Base-by-base conservation (phyloP, 306 rosid genomes). In the Gleditsia sinensis region DNA sequence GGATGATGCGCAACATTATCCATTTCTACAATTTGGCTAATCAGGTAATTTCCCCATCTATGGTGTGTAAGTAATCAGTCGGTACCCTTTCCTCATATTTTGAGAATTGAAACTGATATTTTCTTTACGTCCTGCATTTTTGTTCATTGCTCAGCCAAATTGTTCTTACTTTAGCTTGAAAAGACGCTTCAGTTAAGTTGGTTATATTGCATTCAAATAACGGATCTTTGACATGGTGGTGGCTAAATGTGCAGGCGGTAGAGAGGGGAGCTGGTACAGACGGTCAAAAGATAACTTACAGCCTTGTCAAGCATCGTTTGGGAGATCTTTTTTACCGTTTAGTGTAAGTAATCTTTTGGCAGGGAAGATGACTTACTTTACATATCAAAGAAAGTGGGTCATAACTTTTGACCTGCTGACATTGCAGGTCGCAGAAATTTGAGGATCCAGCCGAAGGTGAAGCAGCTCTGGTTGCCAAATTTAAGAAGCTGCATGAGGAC, bases 1-100 rank as follows among this genome's bases (percentile, higher is more conserved):
- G 99, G 99, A 87, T 95, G 99, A 95, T 95, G 99, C 98, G 99
- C 83, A 95, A 95, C 82, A 95, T 95, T 81, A 95, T 95, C 75
- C 99, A 95, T 87, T 95, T 88, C 90, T 95, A 39, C 83, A 92
- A 90, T 83, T 85, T 95, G 92, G 97, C 99, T 54, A 95, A 95
- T 83, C 99, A 95, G 98, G 99, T 92, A 74, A 12, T 37, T 62
- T 61, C 37, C 42, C 67, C 6, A 10, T 4, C 48, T 33, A 4
- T 67, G 37, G 62, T 63, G 8, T 53, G 33, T n/a, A n/a, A 39
- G 57, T 65, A 75, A 62, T 67, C 71, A 53, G 30, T 39, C 58
- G 53, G 9, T 34, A 16, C 23, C 51, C 37, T 53, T 64, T 48
- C 4, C 61, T 1, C 56, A 46, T 20, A 23, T 27, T 30, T 34